Conservation (phyloP, 805 yeast genomes). For the Torulaspora maleeae region DNA sequence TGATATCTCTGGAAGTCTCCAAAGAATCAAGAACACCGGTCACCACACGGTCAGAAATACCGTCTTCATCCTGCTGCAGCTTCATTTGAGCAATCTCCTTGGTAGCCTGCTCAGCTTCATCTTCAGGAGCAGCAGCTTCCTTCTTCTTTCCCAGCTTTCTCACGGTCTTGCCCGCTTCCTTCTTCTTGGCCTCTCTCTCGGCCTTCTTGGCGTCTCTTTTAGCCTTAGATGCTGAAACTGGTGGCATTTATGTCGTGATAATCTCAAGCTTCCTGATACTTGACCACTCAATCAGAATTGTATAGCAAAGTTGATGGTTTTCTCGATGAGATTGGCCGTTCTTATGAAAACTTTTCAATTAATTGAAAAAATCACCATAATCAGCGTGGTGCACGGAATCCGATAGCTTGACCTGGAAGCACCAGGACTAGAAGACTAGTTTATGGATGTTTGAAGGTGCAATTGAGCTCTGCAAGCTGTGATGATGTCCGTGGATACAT, state of each 20-base stretch:
- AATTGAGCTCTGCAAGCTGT: neutral
- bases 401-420: too few relatives aligned
- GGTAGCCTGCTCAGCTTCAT: slow-evolving; percentile 57
- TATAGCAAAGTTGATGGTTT: neutral
- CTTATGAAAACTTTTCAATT: slow-evolving; percentile 15
- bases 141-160: slow-evolving; percentile 52
- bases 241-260: slow-evolving; percentile 30
- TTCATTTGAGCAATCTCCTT: slow-evolving; percentile 80
- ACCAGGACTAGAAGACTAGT: neutral
- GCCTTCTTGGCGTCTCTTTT: slow-evolving; percentile 96
- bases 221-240: slow-evolving; percentile 88
- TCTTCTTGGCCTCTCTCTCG: slow-evolving; percentile 95
- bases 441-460: neutral
- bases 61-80: slow-evolving; percentile 89
- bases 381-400: slow-evolving; percentile 12
- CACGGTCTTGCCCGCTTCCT: slow-evolving; percentile 63
- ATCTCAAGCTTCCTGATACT: neutral
- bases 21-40: slow-evolving; percentile 94
- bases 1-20: slow-evolving; percentile 88
- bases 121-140: slow-evolving; percentile 37
- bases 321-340: slow-evolving; percentile 6
- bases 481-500: neutral
- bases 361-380: slow-evolving; percentile 2
- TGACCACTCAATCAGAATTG: neutral
- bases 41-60: slow-evolving; percentile 93